Conservation (phyloP, 805 yeast genomes). For the Myxozyma neotropica region DNA sequence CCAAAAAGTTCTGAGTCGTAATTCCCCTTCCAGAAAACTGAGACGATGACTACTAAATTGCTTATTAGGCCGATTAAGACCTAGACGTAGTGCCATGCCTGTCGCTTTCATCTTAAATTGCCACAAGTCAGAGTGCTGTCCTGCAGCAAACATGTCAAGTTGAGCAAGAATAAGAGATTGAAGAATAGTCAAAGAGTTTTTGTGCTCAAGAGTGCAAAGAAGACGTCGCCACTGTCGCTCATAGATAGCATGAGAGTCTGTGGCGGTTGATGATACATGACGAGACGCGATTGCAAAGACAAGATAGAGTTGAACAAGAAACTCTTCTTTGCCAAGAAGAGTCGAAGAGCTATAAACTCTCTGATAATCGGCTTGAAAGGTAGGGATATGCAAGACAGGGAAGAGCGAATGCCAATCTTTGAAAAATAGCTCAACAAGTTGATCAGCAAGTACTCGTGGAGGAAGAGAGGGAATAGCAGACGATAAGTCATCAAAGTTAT, state of each 20-base stretch:
- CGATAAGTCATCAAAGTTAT: conserved; percentile 22
- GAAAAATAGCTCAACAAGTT: conserved; percentile 66
- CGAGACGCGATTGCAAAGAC: conserved; percentile 39
- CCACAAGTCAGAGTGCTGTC: conserved; percentile 74
- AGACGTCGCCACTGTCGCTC: conserved; percentile 38
- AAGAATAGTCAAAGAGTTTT: conserved; percentile 42
- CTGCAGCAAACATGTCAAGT: conserved; percentile 69
- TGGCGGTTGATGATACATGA: conserved; percentile 22
- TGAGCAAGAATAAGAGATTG: conserved; percentile 71
- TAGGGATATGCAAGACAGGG: conserved; percentile 69
- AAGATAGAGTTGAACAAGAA: conserved; percentile 38
- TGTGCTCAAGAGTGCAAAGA: conserved; percentile 30
- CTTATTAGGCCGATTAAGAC: conserved; percentile 78
- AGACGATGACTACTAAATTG: conserved; percentile 24
- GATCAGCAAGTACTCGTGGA: conserved; percentile 64
- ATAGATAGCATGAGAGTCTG: conserved; percentile 22
- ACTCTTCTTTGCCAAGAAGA: conserved; percentile 31
- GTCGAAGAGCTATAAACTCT: conserved; percentile 34
- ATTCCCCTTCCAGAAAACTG: conserved; percentile 79
- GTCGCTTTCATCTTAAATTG: conserved; percentile 73
- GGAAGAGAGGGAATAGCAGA: conserved; percentile 44
- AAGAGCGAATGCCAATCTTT: conserved; percentile 74
- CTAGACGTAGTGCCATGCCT: conserved; percentile 81
- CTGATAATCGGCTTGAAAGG: conserved; percentile 64
- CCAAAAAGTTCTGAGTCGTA: conserved; percentile 83